Conservation (phyloP, 2,329 filamentous ascomycete species). For the Trichoderma citrinoviride region DNA sequence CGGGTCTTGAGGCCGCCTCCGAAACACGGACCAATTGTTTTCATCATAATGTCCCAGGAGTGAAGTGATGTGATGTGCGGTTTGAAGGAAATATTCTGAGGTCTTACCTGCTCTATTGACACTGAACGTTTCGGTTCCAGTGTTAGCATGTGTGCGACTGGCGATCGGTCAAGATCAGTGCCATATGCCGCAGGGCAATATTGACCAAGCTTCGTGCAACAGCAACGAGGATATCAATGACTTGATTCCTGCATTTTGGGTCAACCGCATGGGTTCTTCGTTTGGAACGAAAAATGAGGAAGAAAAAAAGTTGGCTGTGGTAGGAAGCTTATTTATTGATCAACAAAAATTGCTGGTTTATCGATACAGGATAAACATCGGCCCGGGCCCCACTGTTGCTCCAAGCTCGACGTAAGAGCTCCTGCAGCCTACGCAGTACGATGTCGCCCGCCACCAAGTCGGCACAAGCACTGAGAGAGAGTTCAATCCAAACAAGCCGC, state of each 20-base stretch:
- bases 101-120: slow-evolving; percentile 17
- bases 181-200: too few relatives aligned
- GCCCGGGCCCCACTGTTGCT: slow-evolving; percentile 17
- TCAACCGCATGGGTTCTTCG: background rate
- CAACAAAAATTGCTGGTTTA: slow-evolving; percentile 2
- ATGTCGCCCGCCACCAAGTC: slow-evolving; percentile 5
- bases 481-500: background rate
- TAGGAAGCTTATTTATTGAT: slow-evolving; percentile 11
- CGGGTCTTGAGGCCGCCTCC: slow-evolving; percentile 91
- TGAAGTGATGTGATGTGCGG: slow-evolving; percentile 10
- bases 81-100: background rate
- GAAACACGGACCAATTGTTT: slow-evolving; percentile 94
- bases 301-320: background rate
- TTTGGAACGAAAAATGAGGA: background rate
- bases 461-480: slow-evolving; percentile 7
- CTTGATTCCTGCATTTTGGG: background rate
- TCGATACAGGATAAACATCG: slow-evolving; percentile 20
- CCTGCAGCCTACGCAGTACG: slow-evolving; percentile 33
- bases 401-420: slow-evolving; percentile 41
- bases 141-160: background rate
- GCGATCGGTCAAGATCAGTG: too few relatives aligned
- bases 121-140: background rate
- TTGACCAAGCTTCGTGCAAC: too few relatives aligned
- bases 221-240: too few relatives aligned
- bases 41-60: slow-evolving; percentile 56